A percentile compares a stretch with the other conserved stretches of the same genome.
These are phyloP conservation scores for Sisymbrium altissimum DNA, from an alignment of 345 rosid species.

Conservation along the genomic window DNA sequence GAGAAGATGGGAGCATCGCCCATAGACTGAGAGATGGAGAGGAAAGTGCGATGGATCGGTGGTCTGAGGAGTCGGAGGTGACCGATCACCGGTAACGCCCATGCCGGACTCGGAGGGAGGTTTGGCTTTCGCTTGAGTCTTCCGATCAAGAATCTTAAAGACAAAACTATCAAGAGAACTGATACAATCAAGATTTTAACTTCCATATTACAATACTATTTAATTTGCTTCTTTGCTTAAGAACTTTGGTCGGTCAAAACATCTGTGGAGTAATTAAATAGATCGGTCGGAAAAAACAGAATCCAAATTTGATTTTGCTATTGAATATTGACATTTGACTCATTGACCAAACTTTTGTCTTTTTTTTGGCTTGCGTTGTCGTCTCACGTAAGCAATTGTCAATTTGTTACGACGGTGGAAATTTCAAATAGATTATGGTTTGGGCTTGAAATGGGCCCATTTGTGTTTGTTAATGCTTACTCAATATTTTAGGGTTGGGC, in stretches of 20 bases:
- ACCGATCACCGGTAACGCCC: background rate
- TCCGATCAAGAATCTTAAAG: background rate
- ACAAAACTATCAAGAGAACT: background rate
- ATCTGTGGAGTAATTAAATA: background rate
- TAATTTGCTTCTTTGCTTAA: background rate
- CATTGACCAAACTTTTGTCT: background rate
- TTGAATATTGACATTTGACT: background rate
- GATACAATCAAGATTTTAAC: background rate
- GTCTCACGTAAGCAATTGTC: too few species aligned
- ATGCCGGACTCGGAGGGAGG: background rate
- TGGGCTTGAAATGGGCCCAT: background rate
- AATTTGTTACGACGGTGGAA: too few species aligned
- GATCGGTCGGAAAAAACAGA: background rate
- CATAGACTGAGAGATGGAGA: background rate
- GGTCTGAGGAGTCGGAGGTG: background rate
- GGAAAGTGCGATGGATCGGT: background rate
- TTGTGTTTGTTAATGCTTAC: background rate
- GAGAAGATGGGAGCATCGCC: conserved; percentile 3
- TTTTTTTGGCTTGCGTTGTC: too few species aligned
- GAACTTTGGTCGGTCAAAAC: background rate
- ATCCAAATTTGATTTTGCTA: background rate
- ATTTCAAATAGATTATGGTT: too few species aligned
- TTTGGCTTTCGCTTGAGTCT: background rate
- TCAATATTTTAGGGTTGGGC: too few species aligned
- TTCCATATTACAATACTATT: too few species aligned